Conservation (phyloP, 108 stramenopile species). For the Aurantiochytrium sp. region DNA sequence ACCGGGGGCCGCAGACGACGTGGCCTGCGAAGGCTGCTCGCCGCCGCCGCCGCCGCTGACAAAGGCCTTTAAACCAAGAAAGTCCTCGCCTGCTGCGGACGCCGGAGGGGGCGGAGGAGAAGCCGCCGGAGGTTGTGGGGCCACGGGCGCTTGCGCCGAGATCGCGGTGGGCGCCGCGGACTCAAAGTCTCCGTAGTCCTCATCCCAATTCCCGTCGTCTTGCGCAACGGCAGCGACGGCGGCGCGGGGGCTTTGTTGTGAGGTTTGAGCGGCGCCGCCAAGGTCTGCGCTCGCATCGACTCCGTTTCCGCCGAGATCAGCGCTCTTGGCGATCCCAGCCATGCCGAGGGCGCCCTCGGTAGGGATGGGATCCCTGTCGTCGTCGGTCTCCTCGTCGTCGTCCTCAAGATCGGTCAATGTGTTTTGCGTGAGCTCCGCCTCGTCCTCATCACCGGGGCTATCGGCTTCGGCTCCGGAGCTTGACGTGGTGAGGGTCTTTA, state of each 20-base stretch:
- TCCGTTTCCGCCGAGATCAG: no score
- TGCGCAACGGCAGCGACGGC: no score
- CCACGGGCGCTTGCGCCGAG: no score
- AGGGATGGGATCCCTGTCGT: not conserved
- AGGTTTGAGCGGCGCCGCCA: no score
- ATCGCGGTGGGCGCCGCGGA: no score
- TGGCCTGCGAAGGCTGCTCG: not conserved
- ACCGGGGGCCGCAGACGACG: not conserved
- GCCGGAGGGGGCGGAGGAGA: no score
- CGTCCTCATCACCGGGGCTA: not conserved
- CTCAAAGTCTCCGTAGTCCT: not conserved
- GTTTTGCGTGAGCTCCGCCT: not conserved
- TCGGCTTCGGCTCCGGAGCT: not conserved
- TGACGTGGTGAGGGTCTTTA: no score
- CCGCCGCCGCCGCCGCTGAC: not conserved
- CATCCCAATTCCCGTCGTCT: no score
- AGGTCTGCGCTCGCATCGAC: no score
- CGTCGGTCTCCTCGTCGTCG: not conserved
- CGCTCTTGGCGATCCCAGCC: not conserved
- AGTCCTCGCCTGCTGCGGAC: not conserved
- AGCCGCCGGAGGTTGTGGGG: no score
- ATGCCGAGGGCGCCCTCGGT: not conserved
- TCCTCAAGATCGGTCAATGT: not conserved
- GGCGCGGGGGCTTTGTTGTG: no score
- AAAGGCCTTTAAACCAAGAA: not conserved